Conservation (phyloP, 306 rosid genomes). For the Sechiopsis laciniata region DNA sequence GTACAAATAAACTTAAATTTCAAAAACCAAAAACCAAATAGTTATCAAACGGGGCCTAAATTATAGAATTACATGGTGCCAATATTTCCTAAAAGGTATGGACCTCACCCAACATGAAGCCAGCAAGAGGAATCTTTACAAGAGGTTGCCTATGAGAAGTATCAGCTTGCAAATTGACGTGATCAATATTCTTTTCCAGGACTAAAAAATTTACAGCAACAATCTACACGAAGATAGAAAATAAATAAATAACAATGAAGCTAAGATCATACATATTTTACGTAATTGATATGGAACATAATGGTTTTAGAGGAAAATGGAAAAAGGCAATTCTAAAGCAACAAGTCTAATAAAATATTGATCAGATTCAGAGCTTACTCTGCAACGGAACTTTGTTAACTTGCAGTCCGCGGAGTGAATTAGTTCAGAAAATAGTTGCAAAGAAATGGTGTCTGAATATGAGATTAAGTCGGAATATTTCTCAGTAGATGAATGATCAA, state of each 20-base stretch:
- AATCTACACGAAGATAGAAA: conserved; percentile 39
- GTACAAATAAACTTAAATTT: too few relatives aligned
- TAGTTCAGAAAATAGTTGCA: conserved; percentile 16
- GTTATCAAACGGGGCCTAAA: background rate
- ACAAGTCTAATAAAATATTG: background rate
- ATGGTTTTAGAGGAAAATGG: background rate
- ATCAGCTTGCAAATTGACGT: conserved; percentile 26
- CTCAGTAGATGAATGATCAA: conserved; percentile 32
- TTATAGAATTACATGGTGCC: background rate
- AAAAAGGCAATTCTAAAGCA: conserved; percentile 10
- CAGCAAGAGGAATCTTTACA: conserved; percentile 70
- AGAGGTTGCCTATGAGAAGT: conserved; percentile 22
- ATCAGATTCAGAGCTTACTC: conserved; percentile 5
- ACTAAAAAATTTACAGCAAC: conserved; percentile 54
- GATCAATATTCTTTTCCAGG: conserved; percentile 44
- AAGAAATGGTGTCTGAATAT: conserved; percentile 5
- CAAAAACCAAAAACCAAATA: too few relatives aligned
- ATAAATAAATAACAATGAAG: conserved; percentile 11
- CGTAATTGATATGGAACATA: background rate
- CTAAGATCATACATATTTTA: too few relatives aligned
- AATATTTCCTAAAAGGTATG: background rate
- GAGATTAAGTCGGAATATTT: conserved; percentile 25
- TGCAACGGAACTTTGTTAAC: conserved; percentile 18
- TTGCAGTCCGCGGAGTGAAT: background rate
- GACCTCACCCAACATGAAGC: conserved; percentile 72